Conservation (phyloP, 2,329 filamentous ascomycete species). For the Magnaporthales sp. region DNA sequence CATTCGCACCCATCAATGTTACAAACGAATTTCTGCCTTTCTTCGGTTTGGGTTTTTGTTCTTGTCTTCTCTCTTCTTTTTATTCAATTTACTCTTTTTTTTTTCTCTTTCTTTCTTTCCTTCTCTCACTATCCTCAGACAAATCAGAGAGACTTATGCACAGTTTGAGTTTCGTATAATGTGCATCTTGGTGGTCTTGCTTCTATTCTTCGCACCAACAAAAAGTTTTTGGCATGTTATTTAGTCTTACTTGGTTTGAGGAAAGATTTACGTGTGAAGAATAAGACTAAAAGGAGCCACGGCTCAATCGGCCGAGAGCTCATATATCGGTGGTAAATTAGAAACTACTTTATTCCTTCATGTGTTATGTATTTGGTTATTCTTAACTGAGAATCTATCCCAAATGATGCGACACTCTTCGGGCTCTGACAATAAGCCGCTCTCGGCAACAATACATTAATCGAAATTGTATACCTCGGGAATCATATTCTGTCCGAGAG, state of each 20-base stretch:
- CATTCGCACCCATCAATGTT: neutral
- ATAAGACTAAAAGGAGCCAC: neutral
- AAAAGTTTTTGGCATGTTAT: neutral
- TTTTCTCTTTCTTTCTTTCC: neutral
- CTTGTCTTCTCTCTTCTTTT: slow-evolving; percentile 6
- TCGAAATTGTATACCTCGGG: neutral
- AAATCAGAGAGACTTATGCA: neutral
- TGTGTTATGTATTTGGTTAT: neutral
- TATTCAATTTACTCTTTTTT: neutral
- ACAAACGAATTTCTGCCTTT: slow-evolving; percentile 1
- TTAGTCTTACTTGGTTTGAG: neutral
- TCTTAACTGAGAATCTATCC: neutral
- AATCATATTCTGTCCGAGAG: neutral
- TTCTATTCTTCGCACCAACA: neutral
- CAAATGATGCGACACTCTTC: neutral
- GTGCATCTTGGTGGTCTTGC: neutral
- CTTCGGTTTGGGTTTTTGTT: neutral
- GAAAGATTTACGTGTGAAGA: neutral
- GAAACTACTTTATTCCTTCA: neutral
- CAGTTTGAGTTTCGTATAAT: neutral
- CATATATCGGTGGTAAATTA: neutral
- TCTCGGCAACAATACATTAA: neutral
- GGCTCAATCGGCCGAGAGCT: neutral
- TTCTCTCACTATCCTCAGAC: neutral
- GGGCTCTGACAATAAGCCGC: neutral